These are phyloP conservation scores for Mycena epipterygia DNA, from an alignment of 768 basidiomycete species.

Conservation along the genomic window DNA sequence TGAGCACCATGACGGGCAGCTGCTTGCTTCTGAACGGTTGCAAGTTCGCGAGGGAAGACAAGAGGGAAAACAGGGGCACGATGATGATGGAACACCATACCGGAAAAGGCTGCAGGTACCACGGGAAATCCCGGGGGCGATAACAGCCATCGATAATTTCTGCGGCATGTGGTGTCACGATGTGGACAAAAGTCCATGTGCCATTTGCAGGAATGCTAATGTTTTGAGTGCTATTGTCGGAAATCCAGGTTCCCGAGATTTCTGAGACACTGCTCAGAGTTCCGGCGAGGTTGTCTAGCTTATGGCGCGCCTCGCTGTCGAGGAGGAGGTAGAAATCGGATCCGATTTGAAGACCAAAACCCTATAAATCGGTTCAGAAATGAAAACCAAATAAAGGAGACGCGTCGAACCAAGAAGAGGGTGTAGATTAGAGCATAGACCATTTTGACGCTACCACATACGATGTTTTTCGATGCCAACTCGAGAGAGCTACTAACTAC, in stretches of 20 bases:
- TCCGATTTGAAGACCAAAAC: slow-evolving; percentile 88
- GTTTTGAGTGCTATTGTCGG: slow-evolving; percentile 66
- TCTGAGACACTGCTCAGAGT: slow-evolving; percentile 62
- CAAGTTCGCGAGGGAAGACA: slow-evolving; percentile 82
- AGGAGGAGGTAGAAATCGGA: slow-evolving; percentile 84
- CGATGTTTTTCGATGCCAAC: slow-evolving; percentile 87
- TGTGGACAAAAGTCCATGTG: slow-evolving; percentile 77
- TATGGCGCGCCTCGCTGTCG: slow-evolving; percentile 67
- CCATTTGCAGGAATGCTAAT: slow-evolving; percentile 63
- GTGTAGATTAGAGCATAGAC: slow-evolving; percentile 92
- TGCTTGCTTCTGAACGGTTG: slow-evolving; percentile 82
- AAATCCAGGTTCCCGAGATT: slow-evolving; percentile 75
- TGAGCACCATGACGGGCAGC: slow-evolving; percentile 86
- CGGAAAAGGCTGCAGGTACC: slow-evolving; percentile 89
- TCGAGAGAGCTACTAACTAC: slow-evolving; percentile 89
- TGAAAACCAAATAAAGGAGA: not conserved
- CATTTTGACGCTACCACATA: slow-evolving; percentile 89
- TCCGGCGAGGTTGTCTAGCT: slow-evolving; percentile 66
- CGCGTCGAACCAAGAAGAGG: slow-evolving; percentile 68
- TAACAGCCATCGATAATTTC: slow-evolving; percentile 79
- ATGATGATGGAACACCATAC: slow-evolving; percentile 82
- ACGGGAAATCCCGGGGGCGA: slow-evolving; percentile 72
- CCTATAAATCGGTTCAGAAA: slow-evolving; percentile 50
- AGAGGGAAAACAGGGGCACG: slow-evolving; percentile 79
- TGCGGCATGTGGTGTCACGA: slow-evolving; percentile 56